phyloP scores from a whole-genome alignment of 2,329 filamentous ascomycete genomes.

The Pestalotiopsis sp. region DNA sequence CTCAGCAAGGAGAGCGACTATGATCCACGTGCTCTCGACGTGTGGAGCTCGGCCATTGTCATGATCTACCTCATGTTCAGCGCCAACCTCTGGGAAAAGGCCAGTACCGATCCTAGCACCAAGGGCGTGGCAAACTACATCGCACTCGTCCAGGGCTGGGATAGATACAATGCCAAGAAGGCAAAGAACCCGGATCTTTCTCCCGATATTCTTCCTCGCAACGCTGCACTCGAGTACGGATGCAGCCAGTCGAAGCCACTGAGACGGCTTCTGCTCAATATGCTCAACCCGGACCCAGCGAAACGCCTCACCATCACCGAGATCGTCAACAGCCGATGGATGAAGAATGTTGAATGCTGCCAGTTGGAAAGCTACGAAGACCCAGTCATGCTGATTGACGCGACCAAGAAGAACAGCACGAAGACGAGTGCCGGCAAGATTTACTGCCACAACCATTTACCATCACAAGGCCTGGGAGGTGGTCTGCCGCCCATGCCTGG shows the following conservation, averaged over 20 bases:
- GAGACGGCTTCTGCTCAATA: constrained; percentile 72
- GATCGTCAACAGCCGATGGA: constrained; percentile 70
- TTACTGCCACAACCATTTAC: constrained; percentile 61
- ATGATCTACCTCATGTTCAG: constrained; percentile 77
- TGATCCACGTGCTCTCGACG: constrained; percentile 79
- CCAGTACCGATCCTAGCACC: constrained; percentile 44
- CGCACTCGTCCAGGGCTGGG: constrained; percentile 68
- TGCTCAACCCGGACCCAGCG: constrained; percentile 79
- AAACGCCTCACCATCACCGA: constrained; percentile 72
- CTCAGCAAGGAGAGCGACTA: constrained; percentile 65
- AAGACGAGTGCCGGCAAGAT: constrained; percentile 51
- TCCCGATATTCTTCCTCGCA: constrained; percentile 67
- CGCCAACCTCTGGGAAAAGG: constrained; percentile 74
- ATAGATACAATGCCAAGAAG: constrained; percentile 64
- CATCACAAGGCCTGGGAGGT: constrained; percentile 45
- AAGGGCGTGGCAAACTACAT: constrained; percentile 61
- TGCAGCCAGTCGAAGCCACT: constrained; percentile 67
- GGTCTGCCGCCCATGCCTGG: constrained; percentile 60
- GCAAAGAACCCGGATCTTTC: constrained; percentile 40
- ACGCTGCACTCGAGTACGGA: constrained; percentile 64
- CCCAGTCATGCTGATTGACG: constrained; percentile 62
- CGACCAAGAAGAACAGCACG: constrained; percentile 54
- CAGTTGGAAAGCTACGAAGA: constrained; percentile 71
- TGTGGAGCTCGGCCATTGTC: constrained; percentile 85
- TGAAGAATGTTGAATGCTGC: constrained; percentile 79